A percentile compares a stretch with the other conserved stretches of the same genome.
Conservation (phyloP, 495 filamentous ascomycete species). For the Pyrenopolyporus hunteri region DNA sequence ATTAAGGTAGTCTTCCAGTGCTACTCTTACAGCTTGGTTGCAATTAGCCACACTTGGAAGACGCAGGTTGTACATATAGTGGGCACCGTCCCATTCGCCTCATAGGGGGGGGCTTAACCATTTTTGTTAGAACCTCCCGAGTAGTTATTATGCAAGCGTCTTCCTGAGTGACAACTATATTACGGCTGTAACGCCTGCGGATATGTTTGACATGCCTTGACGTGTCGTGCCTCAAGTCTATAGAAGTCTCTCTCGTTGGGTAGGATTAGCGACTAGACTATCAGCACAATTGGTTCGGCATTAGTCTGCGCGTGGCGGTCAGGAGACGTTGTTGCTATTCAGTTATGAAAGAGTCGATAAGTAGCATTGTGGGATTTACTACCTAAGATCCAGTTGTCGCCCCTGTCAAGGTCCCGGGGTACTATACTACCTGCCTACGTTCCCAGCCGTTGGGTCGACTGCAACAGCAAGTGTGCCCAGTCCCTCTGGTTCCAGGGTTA, state of each 20-base stretch:
- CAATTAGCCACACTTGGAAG: slow-evolving; percentile 22
- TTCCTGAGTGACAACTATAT: slow-evolving; percentile 23
- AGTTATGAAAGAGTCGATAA: slow-evolving; percentile 14
- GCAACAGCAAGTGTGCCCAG: slow-evolving; percentile 13
- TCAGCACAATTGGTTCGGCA: slow-evolving; percentile 30
- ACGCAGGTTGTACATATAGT: slow-evolving; percentile 18
- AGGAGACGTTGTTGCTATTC: slow-evolving; percentile 16
- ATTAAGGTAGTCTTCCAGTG: neutral
- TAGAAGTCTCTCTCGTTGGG: slow-evolving; percentile 19
- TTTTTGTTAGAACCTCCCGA: slow-evolving; percentile 1
- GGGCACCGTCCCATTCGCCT: slow-evolving; percentile 32
- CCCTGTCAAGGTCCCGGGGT: slow-evolving; percentile 14
- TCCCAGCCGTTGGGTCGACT: slow-evolving; percentile 30
- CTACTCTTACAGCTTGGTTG: slow-evolving; percentile 1
- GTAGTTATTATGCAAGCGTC: slow-evolving; percentile 23
- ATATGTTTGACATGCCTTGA: slow-evolving; percentile 14
- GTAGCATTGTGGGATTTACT: slow-evolving; percentile 24
- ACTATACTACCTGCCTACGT: slow-evolving; percentile 26
- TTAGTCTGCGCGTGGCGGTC: slow-evolving; percentile 32
- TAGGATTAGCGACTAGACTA: slow-evolving; percentile 16
- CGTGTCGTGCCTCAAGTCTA: slow-evolving; percentile 17
- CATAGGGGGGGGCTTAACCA: slow-evolving; percentile 25
- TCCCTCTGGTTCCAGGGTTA: slow-evolving; percentile 18
- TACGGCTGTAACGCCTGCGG: slow-evolving; percentile 21
- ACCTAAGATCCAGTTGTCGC: slow-evolving; percentile 17